Base-by-base conservation (phyloP, 768 basidiomycete species). In the Podaxis sp. region DNA sequence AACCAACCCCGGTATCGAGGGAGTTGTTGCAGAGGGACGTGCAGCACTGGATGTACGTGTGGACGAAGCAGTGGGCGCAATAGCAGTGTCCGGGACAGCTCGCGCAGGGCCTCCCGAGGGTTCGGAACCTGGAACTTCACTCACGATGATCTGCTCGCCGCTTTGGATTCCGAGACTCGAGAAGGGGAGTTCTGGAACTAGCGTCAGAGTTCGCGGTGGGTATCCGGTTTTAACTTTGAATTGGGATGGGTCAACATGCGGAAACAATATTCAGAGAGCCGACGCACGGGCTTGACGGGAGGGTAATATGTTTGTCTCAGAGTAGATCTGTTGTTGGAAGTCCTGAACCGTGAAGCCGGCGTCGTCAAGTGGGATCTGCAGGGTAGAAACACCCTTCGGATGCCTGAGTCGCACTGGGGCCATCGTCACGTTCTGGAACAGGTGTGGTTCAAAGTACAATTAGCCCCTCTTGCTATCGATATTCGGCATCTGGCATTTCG, bases 121-220 rank as follows among this genome's bases (percentile, higher is more conserved):
- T 15, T 24, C 57, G 1, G 70, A 22, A 17, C 48, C 55, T 26
- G 61, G 65, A 52, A 13, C 26, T 57, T 60, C 64, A 65, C 17
- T 69, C 51, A 97, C 91, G 68, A 96, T 90, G 64, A 99, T 80
- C 76, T 95, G 93, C 59, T 98, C 96, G 2, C 95, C 93, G 15
- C 78, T 72, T 62, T 83, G 80, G 33, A 98, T 80, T 13, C 91
- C 92, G 30, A 98, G 82, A 39, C 89, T 88, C 0, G 88, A 82
- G 39, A 96, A 65, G 0, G 92, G 87, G 24, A 93, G 82, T 64
- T 90, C 87, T 2, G 92, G 89, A 36, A 91, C 77, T 40, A 91
- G 75, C 4, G 87, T 87, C 46, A 97, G 80, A 1, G 85, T 68
- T 48, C 81, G 84, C 0, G 94, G 95, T 2, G 95, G 95, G 73